Base-by-base conservation (phyloP, 441 rosid species). In the Hura crepitans region DNA sequence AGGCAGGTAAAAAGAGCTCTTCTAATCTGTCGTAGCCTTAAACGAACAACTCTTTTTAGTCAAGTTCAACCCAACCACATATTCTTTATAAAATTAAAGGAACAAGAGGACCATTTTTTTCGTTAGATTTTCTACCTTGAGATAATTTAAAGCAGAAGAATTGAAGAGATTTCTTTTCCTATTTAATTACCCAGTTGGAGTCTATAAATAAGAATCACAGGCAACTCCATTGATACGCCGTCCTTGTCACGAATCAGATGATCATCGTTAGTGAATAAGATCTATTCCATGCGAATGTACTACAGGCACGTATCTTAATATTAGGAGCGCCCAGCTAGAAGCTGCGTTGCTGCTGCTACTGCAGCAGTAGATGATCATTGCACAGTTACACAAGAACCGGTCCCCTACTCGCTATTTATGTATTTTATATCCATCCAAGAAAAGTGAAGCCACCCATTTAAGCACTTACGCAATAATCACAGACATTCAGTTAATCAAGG, bases 231-330 rank as follows among this genome's bases (percentile, higher is more conserved):
- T 30, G 74, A 72, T 68, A 49, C 63, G 31, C 56, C 23, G 57
- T 72, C 75, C 62, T 72, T 42, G 2, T 65, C 59, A 11, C 11
- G 14, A 37, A 60, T 68, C 68, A 57, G 59, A 68, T 46, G 53
- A 62, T 70, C 72, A 66, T 28, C 61, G 45, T 66, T 70, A 35
- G 43, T 54, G 53, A 35, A 25, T 30, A 73, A 57, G 42, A 50
- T 56, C 69, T 58, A 39, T 2, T 50, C 70, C 74, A 72, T 73
- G 74, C 74, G 79, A 77, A n/a, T 31, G 67, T 64, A 70, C 78
- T 20, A 2, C 43, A 35, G 39, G 67, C 53, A 27, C 65, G 45
- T 27, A 61, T 23, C 1, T 17, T 69, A 17, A 45, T 49, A 46
- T 28, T 17, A 14, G 55, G 56, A 39, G 28, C 14, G n/a, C n/a